These are phyloP conservation scores for Penicillium sp. DNA, from an alignment of 2,329 filamentous ascomycete genomes.

Conservation along the genomic window DNA sequence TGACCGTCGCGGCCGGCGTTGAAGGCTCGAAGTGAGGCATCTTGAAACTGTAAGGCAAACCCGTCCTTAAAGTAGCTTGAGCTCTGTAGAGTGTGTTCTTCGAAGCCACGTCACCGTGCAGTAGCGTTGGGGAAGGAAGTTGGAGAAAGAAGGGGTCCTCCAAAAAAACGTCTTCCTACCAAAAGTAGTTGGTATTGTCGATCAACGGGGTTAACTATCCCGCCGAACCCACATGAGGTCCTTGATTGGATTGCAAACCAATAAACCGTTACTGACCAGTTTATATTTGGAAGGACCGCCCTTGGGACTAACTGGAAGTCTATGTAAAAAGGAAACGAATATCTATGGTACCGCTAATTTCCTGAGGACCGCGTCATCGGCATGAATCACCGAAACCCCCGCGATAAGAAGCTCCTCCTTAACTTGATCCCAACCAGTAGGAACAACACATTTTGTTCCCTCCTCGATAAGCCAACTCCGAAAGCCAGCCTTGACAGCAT, in stretches of 20 bases:
- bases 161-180: background rate
- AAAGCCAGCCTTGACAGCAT: conserved; percentile 76
- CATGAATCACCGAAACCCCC: conserved; percentile 64
- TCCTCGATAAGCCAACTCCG: conserved; percentile 74
- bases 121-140: background rate
- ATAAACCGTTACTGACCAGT: background rate
- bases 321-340: background rate
- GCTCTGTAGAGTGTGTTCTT: background rate
- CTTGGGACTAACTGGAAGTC: background rate
- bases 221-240: background rate
- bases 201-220: background rate
- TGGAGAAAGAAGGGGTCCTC: background rate
- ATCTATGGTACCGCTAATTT: conserved; percentile 38
- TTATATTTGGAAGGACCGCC: background rate
- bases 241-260: background rate
- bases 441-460: conserved; percentile 71
- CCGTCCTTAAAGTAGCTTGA: background rate
- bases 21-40: conserved; percentile 13
- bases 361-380: conserved; percentile 58
- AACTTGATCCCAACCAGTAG: conserved; percentile 57
- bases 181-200: conserved; percentile 1
- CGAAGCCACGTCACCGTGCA: background rate
- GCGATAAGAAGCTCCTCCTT: conserved; percentile 55
- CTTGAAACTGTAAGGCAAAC: background rate
- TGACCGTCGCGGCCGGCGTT: conserved; percentile 24